These are phyloP conservation scores for Fusarium albosuccineum DNA, from an alignment of 2,329 filamentous ascomycete genomes.

Conservation along the genomic window DNA sequence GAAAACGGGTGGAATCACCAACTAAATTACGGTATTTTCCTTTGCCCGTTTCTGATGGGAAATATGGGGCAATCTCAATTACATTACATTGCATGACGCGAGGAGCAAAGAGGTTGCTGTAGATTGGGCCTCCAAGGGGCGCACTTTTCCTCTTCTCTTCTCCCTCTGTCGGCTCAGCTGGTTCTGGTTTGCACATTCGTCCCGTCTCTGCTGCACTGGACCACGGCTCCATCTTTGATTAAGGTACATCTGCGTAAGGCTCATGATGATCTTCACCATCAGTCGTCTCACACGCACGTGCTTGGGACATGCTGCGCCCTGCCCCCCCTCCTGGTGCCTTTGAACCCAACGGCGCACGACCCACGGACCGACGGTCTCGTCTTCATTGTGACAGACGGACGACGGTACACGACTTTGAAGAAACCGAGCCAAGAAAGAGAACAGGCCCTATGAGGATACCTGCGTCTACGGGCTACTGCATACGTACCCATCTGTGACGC, in stretches of 20 bases:
- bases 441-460: slow-evolving; percentile 11
- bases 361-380: slow-evolving; percentile 5
- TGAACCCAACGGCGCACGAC: slow-evolving; percentile 20
- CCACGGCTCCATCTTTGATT: slow-evolving; percentile 10
- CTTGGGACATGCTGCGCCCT: slow-evolving; percentile 23
- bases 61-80: slow-evolving; percentile 21
- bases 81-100: slow-evolving; percentile 1
- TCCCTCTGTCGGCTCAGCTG: too few relatives aligned
- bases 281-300: slow-evolving; percentile 27
- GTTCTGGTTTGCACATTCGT: neutral
- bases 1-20: slow-evolving; percentile 23
- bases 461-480: slow-evolving; percentile 14
- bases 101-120: neutral
- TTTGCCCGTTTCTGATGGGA: slow-evolving; percentile 25
- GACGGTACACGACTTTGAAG: neutral
- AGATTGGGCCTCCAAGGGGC: neutral
- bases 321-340: neutral
- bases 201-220: neutral
- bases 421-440: slow-evolving; percentile 3
- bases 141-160: neutral
- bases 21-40: slow-evolving; percentile 27
- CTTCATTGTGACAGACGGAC: neutral
- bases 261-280: slow-evolving; percentile 27
- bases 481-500: slow-evolving; percentile 26
- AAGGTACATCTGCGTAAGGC: slow-evolving; percentile 23